Evolutionary conservation across 176 grass and related monocot genomes (phyloP).

Genomic region (Echinochloa phyllopogon): DNA sequence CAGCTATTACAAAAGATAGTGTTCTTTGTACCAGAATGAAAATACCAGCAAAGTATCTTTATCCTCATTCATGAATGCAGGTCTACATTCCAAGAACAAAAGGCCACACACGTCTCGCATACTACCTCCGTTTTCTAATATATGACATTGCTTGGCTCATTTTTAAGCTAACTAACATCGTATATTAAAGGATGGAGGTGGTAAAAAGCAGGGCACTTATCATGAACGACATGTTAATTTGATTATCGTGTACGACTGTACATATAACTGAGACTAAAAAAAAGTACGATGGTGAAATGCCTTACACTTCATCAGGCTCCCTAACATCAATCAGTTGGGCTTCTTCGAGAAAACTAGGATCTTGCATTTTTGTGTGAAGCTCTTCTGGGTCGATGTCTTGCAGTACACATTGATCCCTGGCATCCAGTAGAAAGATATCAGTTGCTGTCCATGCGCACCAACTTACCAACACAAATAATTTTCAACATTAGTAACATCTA

Average conservation of each 20-base stretch:
- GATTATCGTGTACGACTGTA: not conserved
- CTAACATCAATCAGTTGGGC: slow-evolving; percentile 94
- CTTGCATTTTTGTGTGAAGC: slow-evolving; percentile 89
- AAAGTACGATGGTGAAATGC: not conserved
- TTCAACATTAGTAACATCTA: slow-evolving; percentile 40
- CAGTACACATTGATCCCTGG: slow-evolving; percentile 80
- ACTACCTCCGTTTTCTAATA: not conserved
- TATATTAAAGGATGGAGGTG: too few relatives aligned
- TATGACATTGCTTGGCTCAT: too few relatives aligned
- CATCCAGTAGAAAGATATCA: slow-evolving; percentile 33
- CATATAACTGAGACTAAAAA: not conserved
- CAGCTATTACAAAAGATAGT: not conserved
- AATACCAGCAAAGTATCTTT: slow-evolving; percentile 6
- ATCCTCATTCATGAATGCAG: not conserved
- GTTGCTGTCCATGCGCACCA: not conserved
- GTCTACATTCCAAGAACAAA: not conserved
- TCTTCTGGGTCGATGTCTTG: slow-evolving; percentile 85
- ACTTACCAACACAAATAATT: slow-evolving; percentile 1
- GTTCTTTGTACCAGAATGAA: slow-evolving; percentile 11
- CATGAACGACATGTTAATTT: not conserved
- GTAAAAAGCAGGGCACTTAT: not conserved
- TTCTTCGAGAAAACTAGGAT: slow-evolving; percentile 81
- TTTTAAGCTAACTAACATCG: too few relatives aligned
- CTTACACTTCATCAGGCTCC: slow-evolving; percentile 98
- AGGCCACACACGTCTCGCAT: not conserved